Base-by-base conservation (phyloP, 148 eudicot genomes). In the Agrostemma githago region DNA sequence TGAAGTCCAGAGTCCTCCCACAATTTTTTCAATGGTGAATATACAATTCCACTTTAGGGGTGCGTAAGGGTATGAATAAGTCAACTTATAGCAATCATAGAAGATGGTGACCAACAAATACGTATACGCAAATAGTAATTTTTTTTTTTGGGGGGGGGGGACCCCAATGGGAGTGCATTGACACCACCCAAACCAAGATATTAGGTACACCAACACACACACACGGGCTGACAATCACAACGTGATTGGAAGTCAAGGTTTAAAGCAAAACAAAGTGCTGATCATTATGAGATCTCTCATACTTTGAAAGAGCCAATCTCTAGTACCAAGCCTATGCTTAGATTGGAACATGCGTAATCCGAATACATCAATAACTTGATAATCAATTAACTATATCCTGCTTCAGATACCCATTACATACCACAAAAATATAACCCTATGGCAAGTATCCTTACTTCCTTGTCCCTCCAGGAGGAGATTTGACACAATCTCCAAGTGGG, bases 1-100 rank as follows among this genome's bases (percentile, higher is more conserved):
- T 12, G 62, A 78, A 78, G 57, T 68, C 10, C 17, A 42, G 21
- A 62, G 51, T 62, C 64, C 15, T 53, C 21, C n/a, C 17, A 57
- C 42, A 26, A 66, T 41, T 37, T 26, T 39, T 42, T 56, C n/a
- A 69, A 20, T 3, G 11, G 40, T 20, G 61, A 9, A 34, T 14
- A 11, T 14, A 46, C 19, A 8, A 43, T 68, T 44, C 12, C 56
- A 37, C 10, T 41, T 65, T 2, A 6, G 42, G 21, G 19, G 41
- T 1, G 7, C 8, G 2, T 4, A 65, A 12, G 48, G 68, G 68
- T 40, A 40, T 39, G 68, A 65, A 61, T 61, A 39, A 61, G 65
- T 17, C 65, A 61, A 20, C 38, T 20, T 16, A 40, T 17, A 40
- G 46, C 19, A 40, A 11, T 12, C 7, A 65, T 39, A 14, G 12